Percentiles rank a stretch among this genome's conserved stretches.
phyloP scores from a whole-genome alignment of 2,329 filamentous ascomycete genomes.

The Apiospora koreana region DNA sequence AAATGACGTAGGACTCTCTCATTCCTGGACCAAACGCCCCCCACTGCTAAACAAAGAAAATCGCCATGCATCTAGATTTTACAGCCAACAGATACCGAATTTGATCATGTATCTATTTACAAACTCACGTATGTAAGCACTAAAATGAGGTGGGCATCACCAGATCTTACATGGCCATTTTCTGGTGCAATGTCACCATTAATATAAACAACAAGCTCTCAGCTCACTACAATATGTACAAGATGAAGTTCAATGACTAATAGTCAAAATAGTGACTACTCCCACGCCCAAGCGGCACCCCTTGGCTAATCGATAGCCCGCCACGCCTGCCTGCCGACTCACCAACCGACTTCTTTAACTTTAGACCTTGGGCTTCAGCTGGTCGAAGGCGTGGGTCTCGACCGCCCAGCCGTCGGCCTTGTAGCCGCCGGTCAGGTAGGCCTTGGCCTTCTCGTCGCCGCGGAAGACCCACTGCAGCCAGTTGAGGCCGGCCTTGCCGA shows the following conservation, averaged over 20 bases:
- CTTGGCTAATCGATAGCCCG: no score
- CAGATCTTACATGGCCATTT: neutral
- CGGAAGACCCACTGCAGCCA: slow-evolving; percentile 17
- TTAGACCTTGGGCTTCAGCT: neutral
- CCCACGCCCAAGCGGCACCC: neutral
- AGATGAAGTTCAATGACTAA: neutral
- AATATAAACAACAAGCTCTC: neutral
- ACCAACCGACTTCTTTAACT: no score
- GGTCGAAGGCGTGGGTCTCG: slow-evolving; percentile 1
- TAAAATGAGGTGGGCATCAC: neutral
- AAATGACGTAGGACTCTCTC: neutral
- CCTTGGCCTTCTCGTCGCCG: slow-evolving; percentile 1
- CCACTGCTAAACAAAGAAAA: neutral
- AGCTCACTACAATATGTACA: neutral
- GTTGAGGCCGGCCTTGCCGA: slow-evolving; percentile 19
- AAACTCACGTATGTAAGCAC: no score
- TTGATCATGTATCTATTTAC: no score
- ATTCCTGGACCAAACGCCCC: neutral
- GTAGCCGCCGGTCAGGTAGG: slow-evolving; percentile 13
- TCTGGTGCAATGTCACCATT: neutral
- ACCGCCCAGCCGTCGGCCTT: slow-evolving; percentile 14
- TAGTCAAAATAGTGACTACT: neutral
- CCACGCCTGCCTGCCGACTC: no score
- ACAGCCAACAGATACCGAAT: no score
- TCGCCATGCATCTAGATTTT: no score